Conservation (phyloP, 1,284 basidiomycete genomes). For the Trametes polyzona region DNA sequence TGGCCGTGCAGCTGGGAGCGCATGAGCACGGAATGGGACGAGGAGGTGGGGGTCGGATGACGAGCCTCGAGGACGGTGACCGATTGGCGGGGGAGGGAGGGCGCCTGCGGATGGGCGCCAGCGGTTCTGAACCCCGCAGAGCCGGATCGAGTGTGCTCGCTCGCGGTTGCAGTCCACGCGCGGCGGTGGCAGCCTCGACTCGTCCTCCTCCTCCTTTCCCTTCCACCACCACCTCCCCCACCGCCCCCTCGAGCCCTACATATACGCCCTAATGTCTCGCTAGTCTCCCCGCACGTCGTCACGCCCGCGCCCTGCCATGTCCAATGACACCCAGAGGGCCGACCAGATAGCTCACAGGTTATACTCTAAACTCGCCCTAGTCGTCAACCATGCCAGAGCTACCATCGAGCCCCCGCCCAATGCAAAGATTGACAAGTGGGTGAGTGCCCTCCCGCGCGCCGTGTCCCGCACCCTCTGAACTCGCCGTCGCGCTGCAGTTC, state of each 20-base stretch:
- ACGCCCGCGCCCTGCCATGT: constrained; percentile 40
- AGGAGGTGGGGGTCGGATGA: not conserved
- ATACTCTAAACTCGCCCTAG: constrained; percentile 76
- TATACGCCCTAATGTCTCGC: constrained; percentile 30
- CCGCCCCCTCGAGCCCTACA: constrained; percentile 23
- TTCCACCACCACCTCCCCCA: constrained; percentile 32
- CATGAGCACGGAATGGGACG: not conserved
- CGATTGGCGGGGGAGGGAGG: constrained; percentile 2
- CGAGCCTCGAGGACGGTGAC: too few relatives aligned
- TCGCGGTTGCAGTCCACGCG: not conserved
- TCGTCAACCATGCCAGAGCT: constrained; percentile 70
- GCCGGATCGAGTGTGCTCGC: constrained; percentile 14
- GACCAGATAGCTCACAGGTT: constrained; percentile 83
- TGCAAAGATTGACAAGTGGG: constrained; percentile 77
- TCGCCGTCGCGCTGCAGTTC: constrained; percentile 51
- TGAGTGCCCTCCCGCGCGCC: constrained; percentile 38
- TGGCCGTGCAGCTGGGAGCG: not conserved
- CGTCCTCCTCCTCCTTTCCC: constrained; percentile 31
- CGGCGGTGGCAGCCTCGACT: not conserved
- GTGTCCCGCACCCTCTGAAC: not conserved
- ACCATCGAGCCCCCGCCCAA: constrained; percentile 49
- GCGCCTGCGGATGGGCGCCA: constrained; percentile 8
- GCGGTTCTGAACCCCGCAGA: constrained; percentile 9
- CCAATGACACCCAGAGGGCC: constrained; percentile 68
- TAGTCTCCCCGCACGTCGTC: constrained; percentile 31